phyloP scores from a whole-genome alignment of 2,329 filamentous ascomycete genomes.

The Didymosphaeria variabile region DNA sequence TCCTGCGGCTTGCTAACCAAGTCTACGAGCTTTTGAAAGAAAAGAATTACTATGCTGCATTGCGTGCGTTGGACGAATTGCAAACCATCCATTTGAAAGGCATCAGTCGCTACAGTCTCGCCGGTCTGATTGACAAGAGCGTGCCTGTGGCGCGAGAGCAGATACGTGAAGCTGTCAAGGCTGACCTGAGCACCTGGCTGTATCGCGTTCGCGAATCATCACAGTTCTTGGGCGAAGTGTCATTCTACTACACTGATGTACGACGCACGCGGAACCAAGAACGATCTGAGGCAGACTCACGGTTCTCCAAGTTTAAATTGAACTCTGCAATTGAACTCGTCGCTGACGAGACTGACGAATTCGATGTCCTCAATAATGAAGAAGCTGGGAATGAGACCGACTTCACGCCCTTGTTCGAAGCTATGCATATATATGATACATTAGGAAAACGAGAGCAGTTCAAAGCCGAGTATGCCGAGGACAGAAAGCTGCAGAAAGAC shows the following conservation, averaged over 20 bases:
- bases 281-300: conserved; percentile 77
- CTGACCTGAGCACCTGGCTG: conserved; percentile 94
- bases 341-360: conserved; percentile 93
- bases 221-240: conserved; percentile 93
- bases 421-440: conserved; percentile 94
- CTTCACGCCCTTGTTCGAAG: conserved; percentile 93
- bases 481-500: conserved; percentile 89
- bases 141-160: conserved; percentile 91
- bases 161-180: conserved; percentile 97
- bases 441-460: conserved; percentile 93
- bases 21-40: conserved; percentile 90
- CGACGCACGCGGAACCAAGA: conserved; percentile 84
- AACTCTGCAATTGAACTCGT: conserved; percentile 97
- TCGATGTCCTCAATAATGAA: conserved; percentile 94
- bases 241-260: conserved; percentile 94
- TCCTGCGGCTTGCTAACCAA: conserved; percentile 90
- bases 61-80: conserved; percentile 92
- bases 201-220: conserved; percentile 95
- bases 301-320: conserved; percentile 83
- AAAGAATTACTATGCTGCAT: conserved; percentile 94
- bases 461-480: conserved; percentile 88
- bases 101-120: conserved; percentile 92
- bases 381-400: conserved; percentile 82
- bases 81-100: conserved; percentile 97
- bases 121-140: conserved; percentile 94